Percentiles rank a stretch among this genome's conserved stretches.
Evolutionary conservation across 257 asterid genomes (phyloP).

Genomic region (Solanum ahanhuiri): DNA sequence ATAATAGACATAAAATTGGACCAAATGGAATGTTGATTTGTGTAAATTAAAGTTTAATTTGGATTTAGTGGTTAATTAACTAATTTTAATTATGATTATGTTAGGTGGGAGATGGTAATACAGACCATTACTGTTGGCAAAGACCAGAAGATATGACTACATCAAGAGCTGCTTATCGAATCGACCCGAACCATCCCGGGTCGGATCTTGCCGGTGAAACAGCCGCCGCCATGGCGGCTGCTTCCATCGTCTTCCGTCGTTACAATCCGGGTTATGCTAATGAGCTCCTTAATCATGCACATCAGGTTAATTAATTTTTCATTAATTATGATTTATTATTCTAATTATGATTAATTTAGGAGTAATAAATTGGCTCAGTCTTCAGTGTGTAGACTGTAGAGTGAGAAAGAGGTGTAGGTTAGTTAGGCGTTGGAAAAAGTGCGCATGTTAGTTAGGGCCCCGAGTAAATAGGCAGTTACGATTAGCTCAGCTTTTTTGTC

Average conservation of each 20-base stretch:
- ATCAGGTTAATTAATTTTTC: constrained; percentile 35
- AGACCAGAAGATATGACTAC: constrained; percentile 97
- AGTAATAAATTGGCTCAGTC: neutral
- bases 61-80: neutral
- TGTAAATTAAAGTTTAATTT: neutral
- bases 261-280: constrained; percentile 54
- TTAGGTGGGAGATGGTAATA: constrained; percentile 91
- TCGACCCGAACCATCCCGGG: constrained; percentile 76
- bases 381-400: neutral
- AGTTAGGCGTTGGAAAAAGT: neutral
- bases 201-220: constrained; percentile 96
- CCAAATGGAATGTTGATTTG: neutral
- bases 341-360: neutral
- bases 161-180: constrained; percentile 62
- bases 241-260: constrained; percentile 76
- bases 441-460: constrained; percentile 11
- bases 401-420: neutral
- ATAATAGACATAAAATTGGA: neutral
- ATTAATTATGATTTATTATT: neutral
- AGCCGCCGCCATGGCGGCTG: constrained; percentile 98
- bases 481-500: constrained; percentile 16
- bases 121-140: constrained; percentile 95
- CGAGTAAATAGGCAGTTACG: constrained; percentile 21
- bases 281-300: constrained; percentile 66
- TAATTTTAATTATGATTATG: neutral